These are phyloP conservation scores for Neofusicoccum sp. DNA, from an alignment of 2,329 filamentous ascomycete species.

Conservation along the genomic window DNA sequence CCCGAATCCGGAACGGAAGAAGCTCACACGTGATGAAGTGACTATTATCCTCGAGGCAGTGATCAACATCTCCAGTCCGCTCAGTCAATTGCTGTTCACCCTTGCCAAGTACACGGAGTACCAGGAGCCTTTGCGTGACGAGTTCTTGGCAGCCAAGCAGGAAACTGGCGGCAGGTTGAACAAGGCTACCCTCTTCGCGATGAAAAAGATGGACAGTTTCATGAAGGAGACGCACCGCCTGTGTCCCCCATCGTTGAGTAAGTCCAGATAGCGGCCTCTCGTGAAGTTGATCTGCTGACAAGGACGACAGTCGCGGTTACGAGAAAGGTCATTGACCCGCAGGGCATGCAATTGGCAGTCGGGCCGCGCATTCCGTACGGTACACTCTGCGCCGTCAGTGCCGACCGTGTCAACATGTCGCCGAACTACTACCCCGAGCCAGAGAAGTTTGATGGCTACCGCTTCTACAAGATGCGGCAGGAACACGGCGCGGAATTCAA, in stretches of 20 bases:
- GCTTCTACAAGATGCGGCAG: slow-evolving; percentile 13
- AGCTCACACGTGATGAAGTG: neutral
- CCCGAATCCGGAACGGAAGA: neutral
- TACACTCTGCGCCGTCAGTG: neutral
- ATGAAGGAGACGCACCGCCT: neutral
- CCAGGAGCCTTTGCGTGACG: neutral
- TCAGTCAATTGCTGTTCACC: neutral
- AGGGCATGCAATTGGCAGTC: neutral
- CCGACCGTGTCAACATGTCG: neutral
- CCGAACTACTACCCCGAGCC: slow-evolving; percentile 15
- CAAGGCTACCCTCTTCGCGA: neutral
- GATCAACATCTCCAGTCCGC: neutral
- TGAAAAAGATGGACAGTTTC: neutral
- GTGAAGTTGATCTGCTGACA: neutral
- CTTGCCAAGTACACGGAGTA: neutral
- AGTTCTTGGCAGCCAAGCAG: too few species aligned
- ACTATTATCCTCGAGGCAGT: neutral
- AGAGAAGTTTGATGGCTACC: slow-evolving; percentile 18
- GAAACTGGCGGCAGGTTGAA: neutral
- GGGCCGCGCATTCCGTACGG: neutral
- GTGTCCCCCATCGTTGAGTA: neutral
- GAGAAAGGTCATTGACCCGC: neutral
- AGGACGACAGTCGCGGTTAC: neutral
- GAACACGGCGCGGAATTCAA: neutral
- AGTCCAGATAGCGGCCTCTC: neutral